Percentiles rank a stretch among this genome's conserved stretches.
Evolutionary conservation across 2,329 filamentous ascomycete species (phyloP).

Genomic region (Nigrospora osmanthi): DNA sequence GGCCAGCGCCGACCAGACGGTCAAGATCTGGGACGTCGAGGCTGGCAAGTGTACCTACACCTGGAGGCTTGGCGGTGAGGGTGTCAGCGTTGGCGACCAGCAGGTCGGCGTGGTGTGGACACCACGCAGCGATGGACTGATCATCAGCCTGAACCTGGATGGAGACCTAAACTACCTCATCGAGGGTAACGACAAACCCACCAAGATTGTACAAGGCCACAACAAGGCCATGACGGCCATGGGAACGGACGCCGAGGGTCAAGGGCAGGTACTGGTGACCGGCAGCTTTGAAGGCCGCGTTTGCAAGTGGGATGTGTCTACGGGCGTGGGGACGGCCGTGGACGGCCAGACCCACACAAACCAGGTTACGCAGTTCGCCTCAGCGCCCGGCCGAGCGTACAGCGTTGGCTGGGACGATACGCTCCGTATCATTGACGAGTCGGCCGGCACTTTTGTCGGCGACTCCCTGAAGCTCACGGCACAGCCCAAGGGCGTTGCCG

Average conservation of each 20-base stretch:
- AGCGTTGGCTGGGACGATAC: constrained; percentile 94
- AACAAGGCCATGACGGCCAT: constrained; percentile 85
- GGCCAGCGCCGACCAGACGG: constrained; percentile 87
- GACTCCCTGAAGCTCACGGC: constrained; percentile 58
- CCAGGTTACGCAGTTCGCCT: constrained; percentile 71
- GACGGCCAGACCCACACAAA: constrained; percentile 80
- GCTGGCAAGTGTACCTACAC: constrained; percentile 68
- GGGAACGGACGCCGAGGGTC: constrained; percentile 43
- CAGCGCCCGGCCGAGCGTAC: constrained; percentile 58
- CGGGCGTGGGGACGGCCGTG: constrained; percentile 60
- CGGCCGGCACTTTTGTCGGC: constrained; percentile 68
- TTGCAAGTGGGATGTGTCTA: constrained; percentile 71
- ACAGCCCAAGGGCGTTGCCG: constrained; percentile 58
- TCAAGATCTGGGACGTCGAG: constrained; percentile 90
- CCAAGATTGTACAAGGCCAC: constrained; percentile 73
- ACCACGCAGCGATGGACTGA: constrained; percentile 70
- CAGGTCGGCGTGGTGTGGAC: constrained; percentile 95
- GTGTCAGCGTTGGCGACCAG: constrained; percentile 69
- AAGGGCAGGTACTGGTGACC: constrained; percentile 66
- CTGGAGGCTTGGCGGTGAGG: constrained; percentile 76
- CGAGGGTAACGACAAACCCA: constrained; percentile 61
- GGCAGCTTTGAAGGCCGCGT: constrained; percentile 89
- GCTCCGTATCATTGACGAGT: constrained; percentile 68
- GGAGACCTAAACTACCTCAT: constrained; percentile 87
- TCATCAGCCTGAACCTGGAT: constrained; percentile 82